phyloP scores from a whole-genome alignment of 768 basidiomycete genomes.

The Russula earlei region DNA sequence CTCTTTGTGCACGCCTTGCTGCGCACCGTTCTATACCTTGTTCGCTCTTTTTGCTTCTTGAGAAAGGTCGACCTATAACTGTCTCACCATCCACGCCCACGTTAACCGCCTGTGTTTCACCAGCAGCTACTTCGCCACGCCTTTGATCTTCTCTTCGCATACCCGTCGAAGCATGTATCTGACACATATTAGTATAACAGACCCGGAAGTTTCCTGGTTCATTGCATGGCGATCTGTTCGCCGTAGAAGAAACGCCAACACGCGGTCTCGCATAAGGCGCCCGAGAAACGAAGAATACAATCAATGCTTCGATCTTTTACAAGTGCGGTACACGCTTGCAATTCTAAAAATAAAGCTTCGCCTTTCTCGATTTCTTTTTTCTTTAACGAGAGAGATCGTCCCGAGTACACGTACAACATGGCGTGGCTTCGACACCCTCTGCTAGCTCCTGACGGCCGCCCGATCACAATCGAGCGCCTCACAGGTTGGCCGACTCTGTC shows the following conservation, averaged over 20 bases:
- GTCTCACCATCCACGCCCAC: not conserved
- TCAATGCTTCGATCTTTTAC: not conserved
- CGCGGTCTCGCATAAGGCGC: not conserved
- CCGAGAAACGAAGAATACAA: too few species aligned
- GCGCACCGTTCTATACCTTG: not conserved
- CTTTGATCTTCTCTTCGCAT: not conserved
- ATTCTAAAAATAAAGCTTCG: not conserved
- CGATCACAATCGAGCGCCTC: constrained; percentile 20
- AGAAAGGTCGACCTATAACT: not conserved
- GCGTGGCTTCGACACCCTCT: not conserved
- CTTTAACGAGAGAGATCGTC: not conserved
- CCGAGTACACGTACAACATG: constrained; percentile 9
- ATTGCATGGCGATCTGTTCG: not conserved
- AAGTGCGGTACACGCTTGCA: not conserved
- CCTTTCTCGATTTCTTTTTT: not conserved
- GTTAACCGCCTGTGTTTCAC: not conserved
- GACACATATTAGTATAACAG: not conserved
- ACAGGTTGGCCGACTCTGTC: constrained; percentile 55
- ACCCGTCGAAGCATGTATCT: not conserved
- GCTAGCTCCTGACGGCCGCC: not conserved
- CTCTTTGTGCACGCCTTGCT: not conserved
- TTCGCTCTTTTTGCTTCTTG: not conserved
- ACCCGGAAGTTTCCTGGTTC: not conserved
- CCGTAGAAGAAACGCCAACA: not conserved
- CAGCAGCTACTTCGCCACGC: not conserved